Percentiles rank a stretch among this genome's conserved stretches.
Evolutionary conservation across 192 early-diverging fungal species (phyloP).

Genomic region (Obelidium mucronatum): DNA sequence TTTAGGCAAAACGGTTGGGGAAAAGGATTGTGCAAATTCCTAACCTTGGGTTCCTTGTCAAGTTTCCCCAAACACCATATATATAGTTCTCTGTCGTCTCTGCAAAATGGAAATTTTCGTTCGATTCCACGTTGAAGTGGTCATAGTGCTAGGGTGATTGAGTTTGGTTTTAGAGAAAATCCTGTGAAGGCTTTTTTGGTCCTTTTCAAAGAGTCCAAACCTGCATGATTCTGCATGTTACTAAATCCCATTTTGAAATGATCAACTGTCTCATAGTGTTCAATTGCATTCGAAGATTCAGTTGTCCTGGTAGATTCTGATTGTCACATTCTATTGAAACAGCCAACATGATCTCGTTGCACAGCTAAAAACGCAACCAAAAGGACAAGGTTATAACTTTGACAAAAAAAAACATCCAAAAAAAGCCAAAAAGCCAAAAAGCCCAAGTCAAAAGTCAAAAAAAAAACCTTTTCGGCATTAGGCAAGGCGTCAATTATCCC

Average conservation of each 20-base stretch:
- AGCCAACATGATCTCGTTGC: constrained; percentile 31
- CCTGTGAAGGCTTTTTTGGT: neutral
- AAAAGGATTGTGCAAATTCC: neutral
- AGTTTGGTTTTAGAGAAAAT: constrained; percentile 8
- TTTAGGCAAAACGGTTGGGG: no score
- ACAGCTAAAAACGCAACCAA: constrained; percentile 7
- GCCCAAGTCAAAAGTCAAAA: neutral
- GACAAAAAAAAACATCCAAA: no score
- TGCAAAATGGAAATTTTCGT: constrained; percentile 62
- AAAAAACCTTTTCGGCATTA: constrained; percentile 41
- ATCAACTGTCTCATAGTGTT: constrained; percentile 42
- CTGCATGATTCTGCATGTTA: constrained; percentile 50
- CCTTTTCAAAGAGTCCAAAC: constrained; percentile 7
- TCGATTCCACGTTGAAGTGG: constrained; percentile 51
- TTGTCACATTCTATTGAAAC: constrained; percentile 33
- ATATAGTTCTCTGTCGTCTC: constrained; percentile 31
- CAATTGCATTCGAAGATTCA: constrained; percentile 37
- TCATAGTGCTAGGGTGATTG: constrained; percentile 49
- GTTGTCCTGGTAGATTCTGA: constrained; percentile 21
- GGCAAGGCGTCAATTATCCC: constrained; percentile 46
- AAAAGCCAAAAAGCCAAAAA: no score
- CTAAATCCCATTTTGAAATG: constrained; percentile 53
- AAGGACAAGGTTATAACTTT: no score
- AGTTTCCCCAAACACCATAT: constrained; percentile 61
- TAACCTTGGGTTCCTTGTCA: constrained; percentile 62